Conservation (phyloP, 2,329 filamentous ascomycete genomes). For the Lecanicillium sp. region DNA sequence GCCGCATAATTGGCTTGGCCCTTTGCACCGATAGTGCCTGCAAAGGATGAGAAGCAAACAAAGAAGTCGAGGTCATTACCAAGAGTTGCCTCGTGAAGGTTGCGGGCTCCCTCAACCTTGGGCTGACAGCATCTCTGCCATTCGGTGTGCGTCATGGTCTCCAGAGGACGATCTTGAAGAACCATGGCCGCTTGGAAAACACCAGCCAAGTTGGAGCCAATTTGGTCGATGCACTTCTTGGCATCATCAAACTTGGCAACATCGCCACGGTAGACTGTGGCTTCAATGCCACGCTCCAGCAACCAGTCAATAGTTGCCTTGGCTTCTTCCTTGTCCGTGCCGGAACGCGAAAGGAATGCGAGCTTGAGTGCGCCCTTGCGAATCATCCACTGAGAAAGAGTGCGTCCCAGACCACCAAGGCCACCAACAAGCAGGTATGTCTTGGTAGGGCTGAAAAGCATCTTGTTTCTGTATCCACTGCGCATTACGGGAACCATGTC, state of each 20-base stretch:
- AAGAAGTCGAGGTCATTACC: conserved; percentile 21
- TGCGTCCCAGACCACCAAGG: conserved; percentile 19
- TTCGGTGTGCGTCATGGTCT: conserved; percentile 17
- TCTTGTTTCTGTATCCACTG: conserved; percentile 8
- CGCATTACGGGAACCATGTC: conserved; percentile 16
- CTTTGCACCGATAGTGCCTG: conserved; percentile 17
- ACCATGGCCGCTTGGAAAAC: conserved; percentile 34
- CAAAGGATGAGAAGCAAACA: conserved; percentile 19
- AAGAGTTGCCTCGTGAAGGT: conserved; percentile 21
- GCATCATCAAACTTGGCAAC: conserved; percentile 19
- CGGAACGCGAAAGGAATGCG: conserved; percentile 20
- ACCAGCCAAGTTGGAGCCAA: conserved; percentile 23
- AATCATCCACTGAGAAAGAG: conserved; percentile 17
- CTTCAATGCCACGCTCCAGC: conserved; percentile 7
- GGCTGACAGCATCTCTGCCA: conserved; percentile 17
- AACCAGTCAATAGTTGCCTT: conserved; percentile 14
- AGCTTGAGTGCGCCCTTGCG: conserved; percentile 19
- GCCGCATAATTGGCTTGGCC: conserved; percentile 28
- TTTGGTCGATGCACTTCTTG: conserved; percentile 11
- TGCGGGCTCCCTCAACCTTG: conserved; percentile 26
- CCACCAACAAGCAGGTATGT: conserved; percentile 21
- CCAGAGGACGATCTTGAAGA: conserved; percentile 14
- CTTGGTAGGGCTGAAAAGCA: conserved; percentile 10
- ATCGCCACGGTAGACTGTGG: conserved; percentile 20
- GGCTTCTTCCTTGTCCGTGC: conserved; percentile 11